Percentiles rank a stretch among this genome's conserved stretches.
Conservation (phyloP, 257 asterid species). For the Nicotiana paniculata region DNA sequence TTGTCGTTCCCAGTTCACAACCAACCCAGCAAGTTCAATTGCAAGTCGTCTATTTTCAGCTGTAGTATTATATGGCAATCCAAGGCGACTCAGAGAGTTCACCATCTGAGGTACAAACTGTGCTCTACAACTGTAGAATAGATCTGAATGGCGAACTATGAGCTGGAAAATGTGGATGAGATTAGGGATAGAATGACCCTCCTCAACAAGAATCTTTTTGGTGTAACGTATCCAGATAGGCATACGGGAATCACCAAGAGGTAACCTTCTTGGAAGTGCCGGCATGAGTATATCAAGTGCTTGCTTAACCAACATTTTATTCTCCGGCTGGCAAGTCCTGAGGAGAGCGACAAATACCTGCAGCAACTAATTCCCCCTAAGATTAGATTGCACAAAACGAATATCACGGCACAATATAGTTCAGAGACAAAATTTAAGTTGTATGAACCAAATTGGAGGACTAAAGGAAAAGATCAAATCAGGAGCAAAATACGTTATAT, state of each 20-base stretch:
- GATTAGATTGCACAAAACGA: not conserved
- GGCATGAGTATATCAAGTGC: constrained; percentile 99
- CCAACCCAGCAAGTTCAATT: constrained; percentile 99
- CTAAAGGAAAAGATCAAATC: not conserved
- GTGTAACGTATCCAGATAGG: constrained; percentile 99
- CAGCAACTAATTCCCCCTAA: constrained; percentile 13
- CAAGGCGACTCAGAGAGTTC: constrained; percentile 96
- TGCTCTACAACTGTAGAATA: constrained; percentile 98
- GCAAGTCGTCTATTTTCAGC: constrained; percentile 99
- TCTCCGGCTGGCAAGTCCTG: constrained; percentile 98
- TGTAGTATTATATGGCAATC: constrained; percentile 90
- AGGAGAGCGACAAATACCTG: constrained; percentile 99
- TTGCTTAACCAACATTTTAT: constrained; percentile 92
- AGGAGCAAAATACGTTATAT: not conserved
- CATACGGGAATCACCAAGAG: constrained; percentile 98
- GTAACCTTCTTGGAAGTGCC: constrained; percentile 97
- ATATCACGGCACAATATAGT: not conserved
- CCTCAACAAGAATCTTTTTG: constrained; percentile 95
- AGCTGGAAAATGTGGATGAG: constrained; percentile 99
- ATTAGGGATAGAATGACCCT: constrained; percentile 96
- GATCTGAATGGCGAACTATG: constrained; percentile 97
- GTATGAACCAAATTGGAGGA: not conserved
- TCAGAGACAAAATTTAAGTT: not conserved
- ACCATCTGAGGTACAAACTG: constrained; percentile 99
- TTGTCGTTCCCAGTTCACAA: constrained; percentile 96